Base-by-base conservation (phyloP, 2,329 filamentous ascomycete species). In the Thermoascus crustaceus region DNA sequence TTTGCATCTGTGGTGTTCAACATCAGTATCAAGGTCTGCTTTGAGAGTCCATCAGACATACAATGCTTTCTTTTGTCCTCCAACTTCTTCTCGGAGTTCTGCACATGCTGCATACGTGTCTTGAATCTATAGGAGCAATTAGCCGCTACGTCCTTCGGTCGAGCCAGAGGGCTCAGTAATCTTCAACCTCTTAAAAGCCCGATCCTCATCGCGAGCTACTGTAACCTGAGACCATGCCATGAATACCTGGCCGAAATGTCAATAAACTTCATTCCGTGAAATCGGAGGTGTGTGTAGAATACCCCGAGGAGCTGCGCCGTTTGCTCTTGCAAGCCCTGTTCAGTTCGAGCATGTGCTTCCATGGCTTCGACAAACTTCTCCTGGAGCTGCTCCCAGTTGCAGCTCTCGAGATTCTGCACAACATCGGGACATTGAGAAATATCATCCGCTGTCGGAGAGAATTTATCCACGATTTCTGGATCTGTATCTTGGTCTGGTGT, bases 361-460 rank as follows among this genome's bases (percentile, higher is more conserved):
- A 94, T 73, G 11, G 76, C 77, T 34, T 73, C 64, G 40, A 80
- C 70, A 48, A 87, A 94, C 26, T 76, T 75, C 1, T 66, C 54
- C 57, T 87, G 72, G 20, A 94, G 79, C n/a, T 80, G 73, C 2
- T 79, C 68, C 87, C 87, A 94, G 59, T 88, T 76, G 50, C 84
- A 86, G 52, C 63, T 35, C 30, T 65, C 60, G 41, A 85, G 62
- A 34, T 64, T 60, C 11, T 69, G 69, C 0, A 72, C 10, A 8
- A 18, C 14, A 23, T 16, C 5, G 13, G 10, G 11, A n/a, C 17
- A 18, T 3, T 29, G 11, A 35, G n/a, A 11, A 3, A 13, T 7
- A n/a, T 35, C 23, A 9, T 35, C 24, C 23, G 13, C 14, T 21
- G 13, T 17, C n/a, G n/a, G n/a, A n/a, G n/a, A n/a, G n/a, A n/a